Conservation (phyloP, 768 basidiomycete genomes). For the Tulasnella calospora region DNA sequence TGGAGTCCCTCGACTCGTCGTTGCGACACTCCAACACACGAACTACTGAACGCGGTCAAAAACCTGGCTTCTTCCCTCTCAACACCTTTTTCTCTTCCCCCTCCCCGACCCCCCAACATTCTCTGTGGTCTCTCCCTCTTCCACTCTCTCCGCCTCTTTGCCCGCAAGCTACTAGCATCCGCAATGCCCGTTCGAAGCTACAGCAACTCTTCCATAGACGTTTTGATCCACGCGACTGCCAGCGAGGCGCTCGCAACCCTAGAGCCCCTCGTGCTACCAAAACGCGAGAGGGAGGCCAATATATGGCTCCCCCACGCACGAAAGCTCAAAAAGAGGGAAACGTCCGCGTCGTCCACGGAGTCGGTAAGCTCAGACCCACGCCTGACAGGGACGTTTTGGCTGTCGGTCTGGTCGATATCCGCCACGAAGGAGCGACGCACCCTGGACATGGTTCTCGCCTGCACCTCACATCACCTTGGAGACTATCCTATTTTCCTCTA, state of each 20-base stretch:
- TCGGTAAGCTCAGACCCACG: slow-evolving; percentile 1
- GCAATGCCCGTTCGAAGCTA: background rate
- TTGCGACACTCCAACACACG: slow-evolving; percentile 1
- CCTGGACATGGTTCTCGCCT: slow-evolving; percentile 47
- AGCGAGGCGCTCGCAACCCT: slow-evolving; percentile 41
- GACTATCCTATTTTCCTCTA: slow-evolving; percentile 65
- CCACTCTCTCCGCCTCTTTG: slow-evolving; percentile 13
- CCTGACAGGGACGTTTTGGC: slow-evolving; percentile 13
- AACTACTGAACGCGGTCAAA: background rate
- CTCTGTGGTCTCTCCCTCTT: background rate
- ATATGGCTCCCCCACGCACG: slow-evolving; percentile 52
- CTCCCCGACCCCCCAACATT: background rate
- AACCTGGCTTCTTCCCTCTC: slow-evolving; percentile 6
- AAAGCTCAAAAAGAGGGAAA: slow-evolving; percentile 39
- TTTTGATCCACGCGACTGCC: slow-evolving; percentile 40
- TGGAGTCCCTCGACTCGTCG: background rate
- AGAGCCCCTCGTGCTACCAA: slow-evolving; percentile 36
- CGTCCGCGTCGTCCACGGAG: background rate
- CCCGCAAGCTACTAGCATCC: background rate
- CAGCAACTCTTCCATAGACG: slow-evolving; percentile 12
- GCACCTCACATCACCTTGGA: slow-evolving; percentile 52
- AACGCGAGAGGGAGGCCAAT: slow-evolving; percentile 44
- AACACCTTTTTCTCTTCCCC: slow-evolving; percentile 4
- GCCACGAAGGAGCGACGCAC: background rate
- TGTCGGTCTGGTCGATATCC: slow-evolving; percentile 13